Evolutionary conservation across 331 rosid genomes (phyloP).

Genomic region (Spiraea crenata): DNA sequence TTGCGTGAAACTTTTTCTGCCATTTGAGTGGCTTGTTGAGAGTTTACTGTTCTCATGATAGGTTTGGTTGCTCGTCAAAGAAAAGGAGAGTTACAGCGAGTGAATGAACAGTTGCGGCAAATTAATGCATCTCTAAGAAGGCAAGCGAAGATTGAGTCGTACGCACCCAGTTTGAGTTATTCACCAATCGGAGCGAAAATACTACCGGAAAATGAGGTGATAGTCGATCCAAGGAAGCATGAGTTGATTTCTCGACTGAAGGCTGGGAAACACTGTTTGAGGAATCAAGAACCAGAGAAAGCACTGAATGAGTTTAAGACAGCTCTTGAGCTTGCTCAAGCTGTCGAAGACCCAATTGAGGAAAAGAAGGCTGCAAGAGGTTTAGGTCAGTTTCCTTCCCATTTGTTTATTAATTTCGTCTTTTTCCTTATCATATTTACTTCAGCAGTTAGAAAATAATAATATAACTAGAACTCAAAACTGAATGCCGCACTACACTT

Average conservation of each 20-base stretch:
- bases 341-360: conserved; percentile 67
- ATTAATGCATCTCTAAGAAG: conserved; percentile 81
- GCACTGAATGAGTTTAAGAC: conserved; percentile 66
- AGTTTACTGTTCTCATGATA: conserved; percentile 21
- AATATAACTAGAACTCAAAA: neutral
- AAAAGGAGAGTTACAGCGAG: conserved; percentile 64
- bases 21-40: conserved; percentile 20
- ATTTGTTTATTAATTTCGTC: neutral
- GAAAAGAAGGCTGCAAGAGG: conserved; percentile 99
- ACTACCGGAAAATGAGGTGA: conserved; percentile 65
- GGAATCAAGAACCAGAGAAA: conserved; percentile 79
- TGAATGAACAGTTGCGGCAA: conserved; percentile 91
- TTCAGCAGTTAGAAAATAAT: neutral
- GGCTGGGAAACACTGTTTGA: conserved; percentile 76
- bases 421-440: neutral
- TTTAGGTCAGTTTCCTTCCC: conserved; percentile 56
- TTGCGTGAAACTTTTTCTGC: neutral
- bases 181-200: conserved; percentile 77
- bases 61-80: conserved; percentile 97
- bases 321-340: conserved; percentile 78
- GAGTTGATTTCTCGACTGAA: conserved; percentile 78
- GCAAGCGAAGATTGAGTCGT: conserved; percentile 96
- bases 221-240: conserved; percentile 73
- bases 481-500: neutral
- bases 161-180: conserved; percentile 90